Percentiles rank a stretch among this genome's conserved stretches.
Evolutionary conservation across 1,284 basidiomycete genomes (phyloP).

Genomic region (Waitea zeae): DNA sequence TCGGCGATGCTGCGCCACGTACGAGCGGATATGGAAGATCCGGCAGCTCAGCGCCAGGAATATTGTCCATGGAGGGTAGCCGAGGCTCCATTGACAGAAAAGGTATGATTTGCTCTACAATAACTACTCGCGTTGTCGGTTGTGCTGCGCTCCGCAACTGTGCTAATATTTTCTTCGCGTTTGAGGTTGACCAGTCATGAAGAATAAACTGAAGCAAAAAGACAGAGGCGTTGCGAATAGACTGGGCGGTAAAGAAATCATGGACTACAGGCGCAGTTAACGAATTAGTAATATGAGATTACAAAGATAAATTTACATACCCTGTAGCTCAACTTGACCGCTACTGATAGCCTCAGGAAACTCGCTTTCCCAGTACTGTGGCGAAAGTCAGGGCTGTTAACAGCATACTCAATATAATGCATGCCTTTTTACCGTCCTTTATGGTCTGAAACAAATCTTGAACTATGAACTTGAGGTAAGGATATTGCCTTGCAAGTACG

Average conservation of each 20-base stretch:
- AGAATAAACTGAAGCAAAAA: conserved; percentile 13
- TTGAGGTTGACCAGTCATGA: conserved; percentile 12
- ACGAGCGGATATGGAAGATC: too few species aligned
- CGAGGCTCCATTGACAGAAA: too few species aligned
- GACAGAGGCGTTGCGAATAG: conserved; percentile 12
- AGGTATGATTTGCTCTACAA: conserved; percentile 7
- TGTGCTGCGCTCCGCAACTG: conserved; percentile 9
- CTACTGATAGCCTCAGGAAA: conserved; percentile 7
- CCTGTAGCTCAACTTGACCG: conserved; percentile 7
- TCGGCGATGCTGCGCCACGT: too few species aligned
- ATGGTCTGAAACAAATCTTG: conserved; percentile 14
- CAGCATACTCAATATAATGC: background rate
- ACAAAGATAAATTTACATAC: conserved; percentile 1
- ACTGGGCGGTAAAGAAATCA: conserved; percentile 16
- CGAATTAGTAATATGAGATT: background rate
- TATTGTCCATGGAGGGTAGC: too few species aligned
- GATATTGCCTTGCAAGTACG: conserved; percentile 11
- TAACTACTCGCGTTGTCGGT: conserved; percentile 4
- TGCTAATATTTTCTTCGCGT: conserved; percentile 10
- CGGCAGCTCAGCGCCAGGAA: too few species aligned
- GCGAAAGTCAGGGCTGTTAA: background rate
- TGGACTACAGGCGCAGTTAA: conserved; percentile 6
- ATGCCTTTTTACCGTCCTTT: conserved; percentile 10
- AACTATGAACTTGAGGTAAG: conserved; percentile 13
- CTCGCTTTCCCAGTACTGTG: conserved; percentile 8